phyloP scores from a whole-genome alignment of 192 early-diverging fungal species.

The Pecoramyces ruminantium region DNA sequence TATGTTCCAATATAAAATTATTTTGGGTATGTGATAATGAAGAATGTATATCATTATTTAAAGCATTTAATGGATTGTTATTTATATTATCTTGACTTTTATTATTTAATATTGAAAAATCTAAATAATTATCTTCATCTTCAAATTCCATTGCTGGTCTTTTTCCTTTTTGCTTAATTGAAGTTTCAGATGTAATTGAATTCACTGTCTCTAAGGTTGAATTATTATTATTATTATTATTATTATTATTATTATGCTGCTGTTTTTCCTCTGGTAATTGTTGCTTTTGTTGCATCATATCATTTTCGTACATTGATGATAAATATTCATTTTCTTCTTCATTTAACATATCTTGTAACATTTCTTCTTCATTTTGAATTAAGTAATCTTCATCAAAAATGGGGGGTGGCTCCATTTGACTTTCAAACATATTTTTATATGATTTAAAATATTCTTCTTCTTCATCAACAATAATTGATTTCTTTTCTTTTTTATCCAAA shows the following conservation, averaged over 20 bases:
- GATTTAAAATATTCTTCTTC: neutral
- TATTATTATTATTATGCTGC: too few species aligned
- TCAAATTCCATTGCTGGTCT: neutral
- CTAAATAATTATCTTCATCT: neutral
- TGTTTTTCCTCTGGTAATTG: too few species aligned
- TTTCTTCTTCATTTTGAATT: neutral
- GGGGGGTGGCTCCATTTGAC: neutral
- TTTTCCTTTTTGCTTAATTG: neutral
- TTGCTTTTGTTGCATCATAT: neutral
- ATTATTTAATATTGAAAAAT: neutral
- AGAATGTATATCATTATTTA: too few species aligned
- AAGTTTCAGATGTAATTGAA: neutral
- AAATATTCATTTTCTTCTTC: neutral
- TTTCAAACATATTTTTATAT: neutral
- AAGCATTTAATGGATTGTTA: too few species aligned
- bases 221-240: too few species aligned
- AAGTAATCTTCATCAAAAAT: neutral
- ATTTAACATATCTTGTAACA: neutral
- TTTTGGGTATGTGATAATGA: neutral
- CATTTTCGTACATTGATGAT: neutral
- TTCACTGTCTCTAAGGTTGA: too few species aligned
- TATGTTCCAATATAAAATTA: neutral
- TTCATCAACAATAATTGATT: neutral
- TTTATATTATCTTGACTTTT: neutral
- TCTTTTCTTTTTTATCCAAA: neutral